Evolutionary conservation across 768 basidiomycete species (phyloP), one percentile per base, ranked within the genome.

Genomic region (Goffeauzyma gilvescens): DNA sequence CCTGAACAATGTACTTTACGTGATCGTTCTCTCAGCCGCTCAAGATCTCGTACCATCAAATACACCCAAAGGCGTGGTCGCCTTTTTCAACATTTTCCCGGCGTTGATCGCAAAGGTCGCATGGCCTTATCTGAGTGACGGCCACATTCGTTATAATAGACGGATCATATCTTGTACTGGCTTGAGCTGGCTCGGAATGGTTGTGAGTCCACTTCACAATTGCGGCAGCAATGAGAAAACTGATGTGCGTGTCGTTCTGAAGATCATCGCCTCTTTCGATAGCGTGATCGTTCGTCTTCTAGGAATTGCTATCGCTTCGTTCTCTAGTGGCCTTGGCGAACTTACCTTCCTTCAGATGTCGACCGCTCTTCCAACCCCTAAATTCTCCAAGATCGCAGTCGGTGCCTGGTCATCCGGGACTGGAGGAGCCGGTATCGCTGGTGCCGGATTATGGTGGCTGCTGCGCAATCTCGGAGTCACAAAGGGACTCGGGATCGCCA

Each of bases 371-470:
- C 60, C 60, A 2, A 55, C 55, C 1, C 32, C 41, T 0, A 40
- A 49, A 3, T 32, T 53, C 3, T 76, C n/a, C 58, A 79, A 30
- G 76, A 77, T 75, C 22, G 77, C 81, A 28, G 74, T 98, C 9
- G 86, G 90, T 4, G 93, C 86, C 55, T 98, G 95, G 63, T 78
- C 89, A 6, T 79, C 79, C 7, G 90, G 90, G 0, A 96, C 90
- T 0, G 90, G 90, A 1, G 84, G 81, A 4, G 90, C 90, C 0
- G 90, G 90, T 0, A 73, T 98, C 1, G 79, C 78, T 1, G 90
- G 90, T 6, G 86, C 90, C 0, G 79, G 81, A 28, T 56, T 93
- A 10, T 96, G 93, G 93, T 96, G 90, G 90, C 71, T 85, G 50
- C 66, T 96, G 4, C 70, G 93, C 15, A 73, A 75, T 1, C 64